Percentiles rank a stretch among this genome's conserved stretches.
Evolutionary conservation across 345 rosid species (phyloP).

Genomic region (Arabis alpina): DNA sequence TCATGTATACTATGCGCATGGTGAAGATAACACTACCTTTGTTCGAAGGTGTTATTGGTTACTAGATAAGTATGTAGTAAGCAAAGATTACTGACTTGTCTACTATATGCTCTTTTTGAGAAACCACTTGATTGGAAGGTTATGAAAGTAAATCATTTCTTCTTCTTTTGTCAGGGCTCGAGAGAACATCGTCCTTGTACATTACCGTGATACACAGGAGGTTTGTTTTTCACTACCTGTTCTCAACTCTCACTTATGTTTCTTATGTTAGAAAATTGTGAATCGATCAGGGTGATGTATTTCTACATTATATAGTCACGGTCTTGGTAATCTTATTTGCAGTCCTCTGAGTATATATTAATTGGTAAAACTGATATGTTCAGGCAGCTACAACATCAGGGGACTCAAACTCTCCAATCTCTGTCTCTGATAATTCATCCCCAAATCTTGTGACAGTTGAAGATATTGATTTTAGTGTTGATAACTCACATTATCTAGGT

Average conservation of each 20-base stretch:
- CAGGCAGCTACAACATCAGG: constrained; percentile 78
- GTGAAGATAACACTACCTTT: constrained; percentile 85
- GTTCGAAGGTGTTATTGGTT: constrained; percentile 99
- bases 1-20: constrained; percentile 99
- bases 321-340: constrained; percentile 14
- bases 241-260: constrained; percentile 16
- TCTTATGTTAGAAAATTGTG: constrained; percentile 22
- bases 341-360: constrained; percentile 6
- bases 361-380: constrained; percentile 42
- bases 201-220: constrained; percentile 97
- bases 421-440: constrained; percentile 68
- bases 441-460: constrained; percentile 54
- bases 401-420: constrained; percentile 79
- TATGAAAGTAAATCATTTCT: constrained; percentile 11
- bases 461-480: constrained; percentile 66
- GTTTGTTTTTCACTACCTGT: constrained; percentile 51
- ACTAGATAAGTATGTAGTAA: constrained; percentile 83
- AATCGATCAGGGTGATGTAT: neutral
- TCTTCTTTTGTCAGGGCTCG: constrained; percentile 53
- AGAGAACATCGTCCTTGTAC: constrained; percentile 96
- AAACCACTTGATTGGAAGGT: neutral
- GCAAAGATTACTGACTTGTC: constrained; percentile 30
- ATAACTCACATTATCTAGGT: constrained; percentile 45
- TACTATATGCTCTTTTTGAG: constrained; percentile 10
- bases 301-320: constrained; percentile 8